Evolutionary conservation across 306 rosid species (phyloP).

Genomic region (Chamaecrista fasciculata): DNA sequence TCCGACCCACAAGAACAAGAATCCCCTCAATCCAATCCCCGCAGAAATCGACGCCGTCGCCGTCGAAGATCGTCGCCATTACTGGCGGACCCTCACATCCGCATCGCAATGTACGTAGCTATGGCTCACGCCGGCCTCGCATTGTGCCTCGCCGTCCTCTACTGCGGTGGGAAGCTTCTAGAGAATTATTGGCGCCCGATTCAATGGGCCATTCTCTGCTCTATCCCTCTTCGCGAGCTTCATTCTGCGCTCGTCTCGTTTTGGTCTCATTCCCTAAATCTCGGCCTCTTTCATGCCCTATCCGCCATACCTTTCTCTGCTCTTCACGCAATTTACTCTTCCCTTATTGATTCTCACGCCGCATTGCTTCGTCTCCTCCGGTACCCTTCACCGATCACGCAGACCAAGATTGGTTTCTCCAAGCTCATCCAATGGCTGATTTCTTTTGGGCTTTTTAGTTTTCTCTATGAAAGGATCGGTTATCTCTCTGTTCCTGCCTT

Average conservation of each 20-base stretch:
- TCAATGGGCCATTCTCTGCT: conserved; percentile 8
- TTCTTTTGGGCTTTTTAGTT: neutral
- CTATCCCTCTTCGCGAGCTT: conserved; percentile 4
- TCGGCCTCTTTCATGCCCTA: neutral
- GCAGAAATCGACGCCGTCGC: neutral
- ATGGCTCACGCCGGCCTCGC: conserved; percentile 12
- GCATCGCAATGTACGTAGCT: conserved; percentile 5
- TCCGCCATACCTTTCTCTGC: neutral
- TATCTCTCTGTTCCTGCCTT: neutral
- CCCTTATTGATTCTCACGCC: conserved; percentile 9
- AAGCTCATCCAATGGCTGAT: conserved; percentile 14
- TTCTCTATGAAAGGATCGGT: neutral
- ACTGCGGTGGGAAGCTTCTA: neutral
- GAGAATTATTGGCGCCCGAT: conserved; percentile 1
- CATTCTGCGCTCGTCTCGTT: neutral
- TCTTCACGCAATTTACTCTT: neutral
- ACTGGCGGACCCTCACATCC: neutral
- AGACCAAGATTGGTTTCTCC: neutral
- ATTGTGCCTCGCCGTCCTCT: neutral
- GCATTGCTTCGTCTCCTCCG: neutral
- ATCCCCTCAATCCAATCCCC: neutral
- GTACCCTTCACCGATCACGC: neutral
- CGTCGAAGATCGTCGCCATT: neutral
- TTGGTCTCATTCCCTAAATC: neutral
- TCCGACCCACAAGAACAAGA: neutral